Percentiles rank a stretch among this genome's conserved stretches.
Evolutionary conservation across 1,139 yeast species (phyloP).

Genomic region (Sugiyamaella pinicola): DNA sequence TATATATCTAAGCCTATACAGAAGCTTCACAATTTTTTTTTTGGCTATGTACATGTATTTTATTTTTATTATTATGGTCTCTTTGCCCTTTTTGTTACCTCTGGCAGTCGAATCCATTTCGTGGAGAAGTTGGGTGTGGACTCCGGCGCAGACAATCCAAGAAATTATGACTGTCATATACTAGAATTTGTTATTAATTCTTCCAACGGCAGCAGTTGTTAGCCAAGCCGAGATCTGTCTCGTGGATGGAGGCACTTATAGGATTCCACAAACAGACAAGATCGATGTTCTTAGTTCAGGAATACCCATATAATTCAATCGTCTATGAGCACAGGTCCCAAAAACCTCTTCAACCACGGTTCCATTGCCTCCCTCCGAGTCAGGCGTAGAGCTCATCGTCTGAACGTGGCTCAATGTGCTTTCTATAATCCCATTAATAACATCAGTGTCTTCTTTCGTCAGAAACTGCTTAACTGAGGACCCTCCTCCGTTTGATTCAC

Average conservation of each 20-base stretch:
- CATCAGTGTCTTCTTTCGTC: slow-evolving; percentile 23
- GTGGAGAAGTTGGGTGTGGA: no score
- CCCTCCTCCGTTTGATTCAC: neutral
- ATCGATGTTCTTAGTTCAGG: slow-evolving; percentile 36
- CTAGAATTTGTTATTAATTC: no score
- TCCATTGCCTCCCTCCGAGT: slow-evolving; percentile 22
- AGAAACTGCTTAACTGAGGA: slow-evolving; percentile 10
- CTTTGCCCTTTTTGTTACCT: no score
- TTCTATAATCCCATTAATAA: slow-evolving; percentile 22
- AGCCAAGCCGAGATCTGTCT: no score
- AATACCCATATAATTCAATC: slow-evolving; percentile 31
- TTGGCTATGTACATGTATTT: slow-evolving; percentile 18
- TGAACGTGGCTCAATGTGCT: slow-evolving; percentile 18
- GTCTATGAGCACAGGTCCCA: slow-evolving; percentile 31
- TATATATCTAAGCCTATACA: slow-evolving; percentile 1
- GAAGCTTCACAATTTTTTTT: neutral
- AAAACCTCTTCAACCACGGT: slow-evolving; percentile 32
- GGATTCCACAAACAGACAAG: slow-evolving; percentile 22
- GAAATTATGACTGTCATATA: no score
- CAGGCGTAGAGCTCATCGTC: slow-evolving; percentile 19
- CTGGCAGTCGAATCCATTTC: no score
- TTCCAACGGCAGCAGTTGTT: no score
- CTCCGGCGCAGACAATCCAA: no score
- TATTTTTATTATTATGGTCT: slow-evolving; percentile 18
- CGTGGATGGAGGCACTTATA: neutral